These are phyloP conservation scores for Paramecium octaurelia DNA, from an alignment of 73 alveolate species.

Conservation along the genomic window DNA sequence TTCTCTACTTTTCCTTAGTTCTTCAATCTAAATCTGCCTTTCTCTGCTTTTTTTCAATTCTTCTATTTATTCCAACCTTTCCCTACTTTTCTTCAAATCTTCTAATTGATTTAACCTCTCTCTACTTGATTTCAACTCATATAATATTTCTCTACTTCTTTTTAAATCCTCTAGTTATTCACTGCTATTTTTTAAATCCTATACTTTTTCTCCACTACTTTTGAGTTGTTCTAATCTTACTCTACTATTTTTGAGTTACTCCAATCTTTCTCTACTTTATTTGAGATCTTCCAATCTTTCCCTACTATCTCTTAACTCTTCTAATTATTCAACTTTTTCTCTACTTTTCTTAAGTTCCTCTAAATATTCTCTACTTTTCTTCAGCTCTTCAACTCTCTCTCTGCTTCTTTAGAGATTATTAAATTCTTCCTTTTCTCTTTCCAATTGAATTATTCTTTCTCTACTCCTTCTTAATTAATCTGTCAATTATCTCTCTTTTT, in stretches of 20 bases:
- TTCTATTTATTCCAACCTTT: background rate
- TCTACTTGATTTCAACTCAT: conserved; percentile 2
- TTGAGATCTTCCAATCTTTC: background rate
- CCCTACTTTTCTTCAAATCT: background rate
- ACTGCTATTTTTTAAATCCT: background rate
- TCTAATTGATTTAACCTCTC: background rate
- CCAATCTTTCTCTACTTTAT: background rate
- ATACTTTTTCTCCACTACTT: background rate
- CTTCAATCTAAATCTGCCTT: background rate
- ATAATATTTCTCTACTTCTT: background rate
- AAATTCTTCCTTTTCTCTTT: background rate
- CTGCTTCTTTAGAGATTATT: background rate
- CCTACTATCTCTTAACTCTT: background rate
- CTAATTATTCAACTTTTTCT: conserved; percentile 18
- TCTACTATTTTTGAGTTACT: conserved; percentile 13
- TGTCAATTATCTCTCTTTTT: background rate
- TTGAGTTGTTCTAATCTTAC: background rate
- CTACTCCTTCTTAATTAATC: conserved; percentile 27
- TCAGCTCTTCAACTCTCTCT: conserved; percentile 35
- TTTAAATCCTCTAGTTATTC: background rate
- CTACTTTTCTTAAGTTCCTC: background rate
- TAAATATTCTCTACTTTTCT: conserved; percentile 3
- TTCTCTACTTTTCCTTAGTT: background rate
- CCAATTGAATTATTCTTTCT: conserved; percentile 11
- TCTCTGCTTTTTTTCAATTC: conserved; percentile 13